Evolutionary conservation across 257 asterid species (phyloP).

Genomic region (Ballota nigra): DNA sequence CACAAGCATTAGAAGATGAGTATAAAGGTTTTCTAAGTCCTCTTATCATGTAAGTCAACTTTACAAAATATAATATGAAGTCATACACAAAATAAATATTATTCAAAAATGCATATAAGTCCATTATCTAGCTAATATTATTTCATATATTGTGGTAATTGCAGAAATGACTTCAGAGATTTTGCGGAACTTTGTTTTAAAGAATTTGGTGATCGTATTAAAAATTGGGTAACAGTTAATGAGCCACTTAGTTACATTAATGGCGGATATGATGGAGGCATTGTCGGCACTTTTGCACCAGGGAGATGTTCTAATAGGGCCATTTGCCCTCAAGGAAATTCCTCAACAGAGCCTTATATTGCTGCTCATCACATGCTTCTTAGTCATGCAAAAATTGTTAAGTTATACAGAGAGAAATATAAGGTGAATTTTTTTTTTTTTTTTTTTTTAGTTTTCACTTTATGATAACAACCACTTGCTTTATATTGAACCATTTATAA

Average conservation of each 20-base stretch:
- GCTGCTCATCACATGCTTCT: constrained; percentile 54
- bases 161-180: constrained; percentile 50
- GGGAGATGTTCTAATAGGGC: constrained; percentile 53
- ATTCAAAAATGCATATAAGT: too few relatives aligned
- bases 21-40: constrained; percentile 57
- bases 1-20: constrained; percentile 67
- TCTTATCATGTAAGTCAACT: constrained; percentile 44
- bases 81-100: not conserved
- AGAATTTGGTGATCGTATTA: constrained; percentile 64
- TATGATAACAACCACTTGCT: too few relatives aligned
- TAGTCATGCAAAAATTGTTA: constrained; percentile 42
- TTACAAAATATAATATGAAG: not conserved
- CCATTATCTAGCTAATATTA: too few relatives aligned
- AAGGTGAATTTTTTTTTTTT: constrained; percentile 28
- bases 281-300: constrained; percentile 39
- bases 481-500: too few relatives aligned
- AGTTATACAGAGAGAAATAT: constrained; percentile 41
- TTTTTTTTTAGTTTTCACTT: not conserved
- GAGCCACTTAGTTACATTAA: constrained; percentile 36
- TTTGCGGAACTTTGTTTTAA: constrained; percentile 52
- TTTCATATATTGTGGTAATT: not conserved
- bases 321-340: constrained; percentile 42
- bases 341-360: constrained; percentile 60
- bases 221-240: constrained; percentile 56
- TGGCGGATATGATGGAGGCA: constrained; percentile 44